Evolutionary conservation across 768 basidiomycete species (phyloP), one percentile per base, ranked within the genome.

Genomic region (Tylopilus felleus): DNA sequence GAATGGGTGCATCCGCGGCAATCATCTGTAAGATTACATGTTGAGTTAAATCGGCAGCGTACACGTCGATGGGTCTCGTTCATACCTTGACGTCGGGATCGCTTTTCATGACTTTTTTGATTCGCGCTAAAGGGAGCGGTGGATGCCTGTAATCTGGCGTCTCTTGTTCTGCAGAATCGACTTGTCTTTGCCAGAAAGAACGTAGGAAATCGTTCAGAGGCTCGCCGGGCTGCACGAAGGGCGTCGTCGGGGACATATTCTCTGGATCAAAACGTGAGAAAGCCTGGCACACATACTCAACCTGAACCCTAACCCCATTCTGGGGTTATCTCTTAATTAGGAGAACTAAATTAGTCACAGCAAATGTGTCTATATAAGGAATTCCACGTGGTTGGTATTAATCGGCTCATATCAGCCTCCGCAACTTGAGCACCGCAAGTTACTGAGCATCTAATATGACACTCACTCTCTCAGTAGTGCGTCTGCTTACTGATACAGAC

Each of bases 31-130:
- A 5, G 2, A 40, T 44, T 39, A 9, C 38, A 36, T 31, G 35
- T 58, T 33, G 59, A 49, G 25, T 23, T 21, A 21, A 27, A 42
- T 60, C 49, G 12, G n/a, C 6, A 36, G 31, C 17, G 9, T 14
- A 28, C 35, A 55, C 39, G 29, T 33, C 25, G 8, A 19, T 42
- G 25, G 19, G 3, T 1, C 6, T 3, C 40, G 49, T 42, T 66
- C 83, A 65, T 67, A 96, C 93, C 82, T 94, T 94, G 59, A 98
- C 93, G 63, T 95, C 93, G 4, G 93, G 91, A 74, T 94, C 93
- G 70, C 89, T 95, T 79, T 98, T 98, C 92, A 98, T 97, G 53
- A 98, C 96, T 71, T 98, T 98, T 79, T 98, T 98, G 65, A 98
- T 97, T 68, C 97, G 77, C 17, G 97, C 97, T 28, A 99, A 76